Evolutionary conservation across 1,284 basidiomycete genomes (phyloP), one percentile per base, ranked within the genome.

Genomic region (Wolfiporia cocos): DNA sequence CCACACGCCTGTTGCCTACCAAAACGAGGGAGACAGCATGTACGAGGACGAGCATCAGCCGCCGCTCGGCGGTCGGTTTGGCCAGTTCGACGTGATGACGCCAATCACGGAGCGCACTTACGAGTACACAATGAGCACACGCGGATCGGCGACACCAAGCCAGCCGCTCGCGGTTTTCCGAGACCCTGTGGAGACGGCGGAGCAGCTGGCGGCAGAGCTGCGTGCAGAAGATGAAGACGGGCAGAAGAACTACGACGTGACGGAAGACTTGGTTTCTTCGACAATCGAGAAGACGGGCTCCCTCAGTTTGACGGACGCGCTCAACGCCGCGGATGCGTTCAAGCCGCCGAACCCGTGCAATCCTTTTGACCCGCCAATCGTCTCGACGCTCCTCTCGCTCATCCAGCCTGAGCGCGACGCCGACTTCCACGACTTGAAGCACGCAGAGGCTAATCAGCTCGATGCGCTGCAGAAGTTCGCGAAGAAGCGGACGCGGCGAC

Each of bases 41-140:
- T 51, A 50, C 24, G 55, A 54, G 11, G 55, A 55, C 14, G 67
- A 67, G 20, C 69, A 66, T 35, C 67, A 70, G 4, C 67, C 72
- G 7, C 82, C 82, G 15, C 67, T 85, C 43, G 82, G 84, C 19
- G 81, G 84, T 10, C 76, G 86, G 36, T 81, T 86, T 53, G 86
- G 85, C 19, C 71, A 71, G 44, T 86, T 91, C 64, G 82, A 89
- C 54, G 79, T 90, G 42, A 91, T 97, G 88, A 96, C 93, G 9
- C 93, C 93, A 1, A 95, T 97, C 57, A 90, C 89, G 3, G 94
- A 97, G 64, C 74, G 92, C 30, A 96, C 93, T 4, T 79, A 78
- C 55, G 94, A 97, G 60, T 92, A 76, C 58, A 89, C 86, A 3
- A 71, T 68, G 31, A 81, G 76, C 50, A 81, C 75, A n/a, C 70